phyloP scores from a whole-genome alignment of 2,329 filamentous ascomycete species.

The Aspergillus candidus region DNA sequence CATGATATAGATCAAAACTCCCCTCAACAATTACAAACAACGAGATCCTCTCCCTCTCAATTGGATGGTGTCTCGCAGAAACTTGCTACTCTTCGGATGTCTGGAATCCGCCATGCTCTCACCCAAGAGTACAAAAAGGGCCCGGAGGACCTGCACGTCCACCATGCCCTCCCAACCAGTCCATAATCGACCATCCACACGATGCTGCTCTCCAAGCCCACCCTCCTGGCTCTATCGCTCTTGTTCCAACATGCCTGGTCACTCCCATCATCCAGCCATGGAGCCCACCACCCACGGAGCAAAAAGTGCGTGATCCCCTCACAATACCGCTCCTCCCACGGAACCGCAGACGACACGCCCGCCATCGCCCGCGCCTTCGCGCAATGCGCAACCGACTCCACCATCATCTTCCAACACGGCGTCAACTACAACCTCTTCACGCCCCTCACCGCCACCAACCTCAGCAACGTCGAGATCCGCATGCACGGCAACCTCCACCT shows the following conservation, averaged over 20 bases:
- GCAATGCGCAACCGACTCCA: conserved; percentile 27
- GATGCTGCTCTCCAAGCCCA: neutral
- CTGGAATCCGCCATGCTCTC: too few species aligned
- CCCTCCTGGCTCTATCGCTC: conserved; percentile 2
- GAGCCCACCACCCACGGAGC: neutral
- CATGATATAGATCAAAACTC: too few species aligned
- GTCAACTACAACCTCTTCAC: conserved; percentile 40
- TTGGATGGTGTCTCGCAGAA: too few species aligned
- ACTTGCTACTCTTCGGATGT: too few species aligned
- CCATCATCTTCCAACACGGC: conserved; percentile 36
- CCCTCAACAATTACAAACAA: too few species aligned
- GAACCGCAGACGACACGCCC: conserved; percentile 36
- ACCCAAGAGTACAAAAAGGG: too few species aligned
- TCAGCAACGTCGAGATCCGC: conserved; percentile 40
- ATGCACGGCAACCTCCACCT: conserved; percentile 42
- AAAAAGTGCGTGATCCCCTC: conserved; percentile 19
- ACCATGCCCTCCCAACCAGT: too few species aligned
- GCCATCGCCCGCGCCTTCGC: conserved; percentile 35
- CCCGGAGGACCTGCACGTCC: too few species aligned
- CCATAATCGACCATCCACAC: too few species aligned
- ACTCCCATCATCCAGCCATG: too few species aligned
- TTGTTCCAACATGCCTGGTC: neutral
- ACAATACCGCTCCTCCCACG: conserved; percentile 26
- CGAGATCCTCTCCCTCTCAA: too few species aligned
- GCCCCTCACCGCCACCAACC: conserved; percentile 35